These are phyloP conservation scores for Rhizopogon roseolus DNA, from an alignment of 768 basidiomycete species.

Conservation along the genomic window DNA sequence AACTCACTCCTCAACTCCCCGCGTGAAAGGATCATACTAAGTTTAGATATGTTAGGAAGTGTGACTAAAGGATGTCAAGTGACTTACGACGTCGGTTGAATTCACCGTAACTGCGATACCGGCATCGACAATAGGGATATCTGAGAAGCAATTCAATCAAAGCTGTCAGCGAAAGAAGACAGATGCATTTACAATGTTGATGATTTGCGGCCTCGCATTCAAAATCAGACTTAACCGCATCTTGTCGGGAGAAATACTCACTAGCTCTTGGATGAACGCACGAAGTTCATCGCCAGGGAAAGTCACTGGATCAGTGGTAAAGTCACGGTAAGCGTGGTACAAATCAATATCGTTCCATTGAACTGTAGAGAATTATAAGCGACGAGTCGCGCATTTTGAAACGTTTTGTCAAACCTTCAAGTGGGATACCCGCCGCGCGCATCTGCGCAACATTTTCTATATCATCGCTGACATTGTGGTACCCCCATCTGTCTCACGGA, in stretches of 20 bases:
- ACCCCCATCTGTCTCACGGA: conserved; percentile 37
- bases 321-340: conserved; percentile 64
- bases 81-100: conserved; percentile 48
- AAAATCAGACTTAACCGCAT: conserved; percentile 2
- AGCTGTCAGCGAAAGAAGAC: conserved; percentile 52
- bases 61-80: background rate
- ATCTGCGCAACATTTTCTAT: conserved; percentile 50
- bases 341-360: conserved; percentile 81
- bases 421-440: conserved; percentile 66
- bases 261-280: conserved; percentile 52
- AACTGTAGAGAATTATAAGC: conserved; percentile 29
- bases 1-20: conserved; percentile 51
- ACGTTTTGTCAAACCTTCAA: conserved; percentile 48
- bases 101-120: conserved; percentile 52
- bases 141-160: conserved; percentile 39
- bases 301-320: conserved; percentile 60
- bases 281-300: conserved; percentile 53
- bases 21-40: conserved; percentile 61
- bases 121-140: conserved; percentile 64
- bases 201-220: conserved; percentile 17
- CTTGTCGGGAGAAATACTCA: conserved; percentile 25
- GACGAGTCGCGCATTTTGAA: no score
- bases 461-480: conserved; percentile 51
- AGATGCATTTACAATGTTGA: conserved; percentile 43
- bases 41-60: background rate